phyloP scores from a whole-genome alignment of 306 rosid genomes.

The Prunus fruticosa region DNA sequence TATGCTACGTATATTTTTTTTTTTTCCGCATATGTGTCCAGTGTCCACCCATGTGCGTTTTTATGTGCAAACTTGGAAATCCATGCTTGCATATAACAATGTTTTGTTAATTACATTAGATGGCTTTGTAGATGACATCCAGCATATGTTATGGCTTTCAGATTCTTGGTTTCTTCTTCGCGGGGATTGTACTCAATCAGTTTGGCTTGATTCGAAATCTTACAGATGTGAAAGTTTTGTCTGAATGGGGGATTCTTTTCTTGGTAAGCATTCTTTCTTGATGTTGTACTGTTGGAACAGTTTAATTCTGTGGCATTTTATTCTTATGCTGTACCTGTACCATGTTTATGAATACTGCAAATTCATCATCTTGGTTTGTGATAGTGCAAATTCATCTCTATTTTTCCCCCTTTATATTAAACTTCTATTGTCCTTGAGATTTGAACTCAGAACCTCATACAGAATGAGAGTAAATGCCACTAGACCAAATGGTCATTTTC shows the following conservation, averaged over 20 bases:
- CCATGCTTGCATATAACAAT: not conserved
- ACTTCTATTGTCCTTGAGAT: not conserved
- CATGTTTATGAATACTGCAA: not conserved
- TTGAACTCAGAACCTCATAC: not conserved
- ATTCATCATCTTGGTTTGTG: not conserved
- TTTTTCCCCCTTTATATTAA: not conserved
- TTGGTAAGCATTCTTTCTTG: constrained; percentile 69
- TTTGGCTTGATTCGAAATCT: constrained; percentile 95
- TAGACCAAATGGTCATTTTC: not conserved
- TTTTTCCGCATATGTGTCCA: not conserved
- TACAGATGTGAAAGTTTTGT: constrained; percentile 83
- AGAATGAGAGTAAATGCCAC: not conserved
- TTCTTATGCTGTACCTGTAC: not conserved
- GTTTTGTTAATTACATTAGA: not conserved
- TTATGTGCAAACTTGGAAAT: not conserved
- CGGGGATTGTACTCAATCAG: constrained; percentile 91
- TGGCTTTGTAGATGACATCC: not conserved
- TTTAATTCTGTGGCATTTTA: constrained; percentile 1
- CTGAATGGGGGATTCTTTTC: constrained; percentile 99
- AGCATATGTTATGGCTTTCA: constrained; percentile 41
- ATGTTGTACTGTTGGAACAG: constrained; percentile 10
- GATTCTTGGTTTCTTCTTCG: constrained; percentile 98
- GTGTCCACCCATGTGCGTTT: not conserved
- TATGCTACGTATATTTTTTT: not conserved
- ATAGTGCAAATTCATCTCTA: not conserved